Percentiles rank a stretch among this genome's conserved stretches.
phyloP scores from a whole-genome alignment of 2,329 filamentous ascomycete species.

The Verticillium albo-atrum region DNA sequence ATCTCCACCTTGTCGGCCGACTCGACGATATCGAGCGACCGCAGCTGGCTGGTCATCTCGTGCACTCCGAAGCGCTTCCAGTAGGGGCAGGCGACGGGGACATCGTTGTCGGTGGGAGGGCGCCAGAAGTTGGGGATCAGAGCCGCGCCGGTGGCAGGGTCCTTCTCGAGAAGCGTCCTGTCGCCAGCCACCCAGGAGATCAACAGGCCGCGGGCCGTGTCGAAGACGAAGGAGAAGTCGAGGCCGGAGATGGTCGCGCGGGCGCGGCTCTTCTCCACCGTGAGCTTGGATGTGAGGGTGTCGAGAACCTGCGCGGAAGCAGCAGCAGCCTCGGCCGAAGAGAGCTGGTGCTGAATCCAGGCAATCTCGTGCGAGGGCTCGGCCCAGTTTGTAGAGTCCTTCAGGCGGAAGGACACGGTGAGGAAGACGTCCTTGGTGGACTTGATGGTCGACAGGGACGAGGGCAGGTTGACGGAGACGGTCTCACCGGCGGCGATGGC shows the following conservation, averaged over 20 bases:
- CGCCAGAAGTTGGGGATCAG: conserved; percentile 54
- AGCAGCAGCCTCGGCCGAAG: conserved; percentile 14
- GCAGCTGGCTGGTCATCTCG: conserved; percentile 38
- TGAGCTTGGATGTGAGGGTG: conserved; percentile 14
- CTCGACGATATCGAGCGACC: conserved; percentile 28
- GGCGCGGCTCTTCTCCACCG: conserved; percentile 16
- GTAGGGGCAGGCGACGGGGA: conserved; percentile 46
- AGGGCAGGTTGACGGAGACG: conserved; percentile 26
- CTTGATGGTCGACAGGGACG: conserved; percentile 19
- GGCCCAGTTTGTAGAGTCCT: conserved; percentile 44
- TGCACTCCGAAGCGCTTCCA: conserved; percentile 52
- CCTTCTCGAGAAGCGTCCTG: conserved; percentile 26
- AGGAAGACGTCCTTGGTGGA: conserved; percentile 36
- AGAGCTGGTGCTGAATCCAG: conserved; percentile 45
- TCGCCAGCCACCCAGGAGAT: conserved; percentile 34
- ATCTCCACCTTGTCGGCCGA: conserved; percentile 28
- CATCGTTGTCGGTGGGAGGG: conserved; percentile 62
- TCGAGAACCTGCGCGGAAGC: conserved; percentile 8
- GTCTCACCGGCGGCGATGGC: conserved; percentile 31
- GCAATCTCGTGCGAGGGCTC: conserved; percentile 48
- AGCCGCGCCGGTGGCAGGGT: conserved; percentile 29
- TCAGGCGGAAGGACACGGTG: conserved; percentile 38
- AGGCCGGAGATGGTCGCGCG: conserved; percentile 22
- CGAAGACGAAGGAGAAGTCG: conserved; percentile 37
- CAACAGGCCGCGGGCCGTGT: conserved; percentile 37